Evolutionary conservation across 306 rosid genomes (phyloP), one percentile per base, ranked within the genome.

Genomic region (Lathyrus oleraceus): DNA sequence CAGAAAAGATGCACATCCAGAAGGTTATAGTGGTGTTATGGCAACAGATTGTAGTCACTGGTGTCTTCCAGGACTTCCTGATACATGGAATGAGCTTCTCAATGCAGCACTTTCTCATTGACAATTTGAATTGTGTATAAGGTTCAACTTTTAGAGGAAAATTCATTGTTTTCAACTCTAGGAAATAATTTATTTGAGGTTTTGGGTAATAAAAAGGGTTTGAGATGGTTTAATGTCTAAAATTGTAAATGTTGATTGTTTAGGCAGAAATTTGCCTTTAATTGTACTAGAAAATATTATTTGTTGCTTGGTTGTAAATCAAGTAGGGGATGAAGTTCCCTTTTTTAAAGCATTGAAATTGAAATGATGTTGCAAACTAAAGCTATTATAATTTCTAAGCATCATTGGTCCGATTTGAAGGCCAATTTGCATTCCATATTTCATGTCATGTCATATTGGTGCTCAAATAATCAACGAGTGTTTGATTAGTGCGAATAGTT

Each of bases 61-160:
- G 98, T 94, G 98, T 51, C 96, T 94, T 51, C 98, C 98, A 0
- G 98, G 98, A 0, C 77, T 94, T 30, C 96, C 98, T 10, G 98
- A 94, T 77, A 94, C 98, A 23, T 94, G 98, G 98, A 94, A 94
- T 65, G 56, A 87, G 68, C 91, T 94, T 49, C 81, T 94, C 0
- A 81, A 65, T 79, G 94, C 96, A 2, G 72, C 84, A 73, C 90
- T 93, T 35, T 78, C 86, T 70, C 27, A 60, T 69, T 91, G 17
- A 54, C 10, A 27, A 27, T 1, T 57, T 6, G 49, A 44, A 54
- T 61, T 74, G 52, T 62, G 74, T 74, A 27, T 47, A 73, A 68
- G 67, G 45, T 67, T 44, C 42, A 59, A 16, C 32, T 61, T 28
- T 79, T 75, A 66, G 64, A 64, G 40, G 78, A 71, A 61, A 82